These are phyloP conservation scores for Pouteria campechiana DNA, from an alignment of 179 eudicot species.

Conservation along the genomic window DNA sequence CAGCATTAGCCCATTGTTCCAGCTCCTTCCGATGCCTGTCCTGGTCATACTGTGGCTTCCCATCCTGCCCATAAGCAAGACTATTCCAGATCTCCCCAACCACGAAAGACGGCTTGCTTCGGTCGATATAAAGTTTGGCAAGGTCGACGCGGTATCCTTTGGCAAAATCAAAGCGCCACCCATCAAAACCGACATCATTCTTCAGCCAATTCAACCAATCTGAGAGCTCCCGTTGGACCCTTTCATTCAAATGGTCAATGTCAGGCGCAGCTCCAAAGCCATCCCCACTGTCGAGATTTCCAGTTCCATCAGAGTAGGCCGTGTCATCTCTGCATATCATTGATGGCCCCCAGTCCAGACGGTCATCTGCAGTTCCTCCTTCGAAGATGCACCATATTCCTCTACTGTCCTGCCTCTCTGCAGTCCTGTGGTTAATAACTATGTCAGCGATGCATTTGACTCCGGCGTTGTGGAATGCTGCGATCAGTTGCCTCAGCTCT, in stretches of 20 bases:
- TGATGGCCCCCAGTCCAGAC: constrained; percentile 52
- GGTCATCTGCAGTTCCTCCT: constrained; percentile 44
- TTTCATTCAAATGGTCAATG: constrained; percentile 45
- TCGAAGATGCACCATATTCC: constrained; percentile 55
- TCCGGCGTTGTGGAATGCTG: constrained; percentile 29
- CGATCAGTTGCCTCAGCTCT: constrained; percentile 30
- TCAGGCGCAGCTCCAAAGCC: constrained; percentile 34
- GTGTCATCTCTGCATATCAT: constrained; percentile 37
- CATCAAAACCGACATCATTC: constrained; percentile 38
- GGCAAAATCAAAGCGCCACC: constrained; percentile 60
- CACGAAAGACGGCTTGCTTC: constrained; percentile 37
- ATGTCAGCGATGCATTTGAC: constrained; percentile 56
- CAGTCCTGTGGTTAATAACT: constrained; percentile 62
- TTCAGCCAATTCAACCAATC: constrained; percentile 81
- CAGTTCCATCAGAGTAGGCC: constrained; percentile 36
- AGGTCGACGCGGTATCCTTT: constrained; percentile 45
- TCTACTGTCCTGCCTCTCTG: constrained; percentile 30
- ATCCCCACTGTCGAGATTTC: constrained; percentile 38
- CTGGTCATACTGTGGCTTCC: constrained; percentile 27
- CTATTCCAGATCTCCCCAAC: constrained; percentile 48
- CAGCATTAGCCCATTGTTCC: constrained; percentile 24
- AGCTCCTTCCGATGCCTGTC: constrained; percentile 28
- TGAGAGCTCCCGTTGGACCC: constrained; percentile 46
- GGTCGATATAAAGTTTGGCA: constrained; percentile 36
- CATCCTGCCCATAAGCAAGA: constrained; percentile 17